phyloP scores from a whole-genome alignment of 371 early-diverging fungal species.

The Basidiobolus heterosporus region DNA sequence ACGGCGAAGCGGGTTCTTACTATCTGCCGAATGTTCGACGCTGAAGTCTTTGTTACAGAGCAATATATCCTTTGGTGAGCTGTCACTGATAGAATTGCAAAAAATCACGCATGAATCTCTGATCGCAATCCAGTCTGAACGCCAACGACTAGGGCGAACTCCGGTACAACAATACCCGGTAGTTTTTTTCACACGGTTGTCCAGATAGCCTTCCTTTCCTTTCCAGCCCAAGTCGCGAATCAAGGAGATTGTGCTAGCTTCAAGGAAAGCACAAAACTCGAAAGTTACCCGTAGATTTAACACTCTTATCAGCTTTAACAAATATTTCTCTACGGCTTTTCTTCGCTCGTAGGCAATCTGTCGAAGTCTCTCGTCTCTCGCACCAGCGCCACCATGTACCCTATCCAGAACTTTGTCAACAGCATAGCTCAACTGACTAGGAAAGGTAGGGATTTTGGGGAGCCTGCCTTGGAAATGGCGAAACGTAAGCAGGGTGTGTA shows the following conservation, averaged over 20 bases:
- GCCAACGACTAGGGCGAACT: conserved; percentile 20
- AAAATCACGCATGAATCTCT: conserved; percentile 49
- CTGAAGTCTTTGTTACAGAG: conserved; percentile 46
- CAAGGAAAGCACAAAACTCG: conserved; percentile 68
- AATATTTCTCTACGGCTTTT: conserved; percentile 38
- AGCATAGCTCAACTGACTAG: conserved; percentile 23
- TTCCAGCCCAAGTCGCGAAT: conserved; percentile 73
- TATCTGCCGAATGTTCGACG: conserved; percentile 8
- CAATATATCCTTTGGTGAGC: conserved; percentile 46
- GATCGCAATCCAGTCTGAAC: conserved; percentile 51
- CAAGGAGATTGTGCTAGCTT: conserved; percentile 54
- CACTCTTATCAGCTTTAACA: conserved; percentile 30
- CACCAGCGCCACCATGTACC: too few relatives aligned
- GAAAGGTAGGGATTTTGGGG: conserved; percentile 27
- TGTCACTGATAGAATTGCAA: conserved; percentile 11
- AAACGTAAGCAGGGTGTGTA: conserved; percentile 43
- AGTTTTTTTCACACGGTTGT: conserved; percentile 10
- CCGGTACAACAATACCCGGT: not conserved
- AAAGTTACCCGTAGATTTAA: conserved; percentile 43
- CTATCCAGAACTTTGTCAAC: conserved; percentile 9
- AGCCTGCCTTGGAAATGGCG: conserved; percentile 21
- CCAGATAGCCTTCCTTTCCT: conserved; percentile 63
- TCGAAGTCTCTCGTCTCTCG: not conserved
- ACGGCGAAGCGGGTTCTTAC: conserved; percentile 18
- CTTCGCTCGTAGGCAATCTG: conserved; percentile 21